These are phyloP conservation scores for Trichocladium antarcticum DNA, from an alignment of 495 filamentous ascomycete genomes.

Conservation along the genomic window DNA sequence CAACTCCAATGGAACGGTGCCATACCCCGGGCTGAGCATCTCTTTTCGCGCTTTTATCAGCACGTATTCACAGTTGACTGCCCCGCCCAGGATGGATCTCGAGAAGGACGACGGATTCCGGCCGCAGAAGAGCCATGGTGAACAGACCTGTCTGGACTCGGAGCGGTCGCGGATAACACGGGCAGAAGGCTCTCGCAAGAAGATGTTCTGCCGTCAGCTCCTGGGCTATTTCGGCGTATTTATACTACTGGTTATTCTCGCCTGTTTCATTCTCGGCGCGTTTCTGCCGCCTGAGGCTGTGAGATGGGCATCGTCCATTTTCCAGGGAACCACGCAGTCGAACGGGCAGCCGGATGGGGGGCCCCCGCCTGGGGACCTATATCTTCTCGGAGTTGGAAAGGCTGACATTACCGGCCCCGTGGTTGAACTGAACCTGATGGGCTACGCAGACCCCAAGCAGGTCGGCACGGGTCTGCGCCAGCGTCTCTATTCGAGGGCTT, in stretches of 20 bases:
- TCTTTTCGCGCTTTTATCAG: no score
- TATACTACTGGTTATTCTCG: neutral
- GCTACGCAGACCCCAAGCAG: conserved; percentile 83
- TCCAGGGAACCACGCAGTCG: neutral
- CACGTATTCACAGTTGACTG: no score
- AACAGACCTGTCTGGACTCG: neutral
- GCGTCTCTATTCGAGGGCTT: conserved; percentile 79
- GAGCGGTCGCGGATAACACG: neutral
- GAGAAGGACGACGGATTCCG: neutral
- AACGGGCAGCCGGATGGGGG: neutral
- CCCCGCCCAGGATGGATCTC: conserved; percentile 3
- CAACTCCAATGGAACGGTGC: no score
- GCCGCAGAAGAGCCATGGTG: no score
- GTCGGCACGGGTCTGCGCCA: conserved; percentile 81
- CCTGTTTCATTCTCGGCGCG: neutral
- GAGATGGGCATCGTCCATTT: neutral
- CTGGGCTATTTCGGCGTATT: neutral
- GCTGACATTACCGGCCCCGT: conserved; percentile 93
- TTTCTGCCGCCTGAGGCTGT: neutral
- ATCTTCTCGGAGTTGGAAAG: conserved; percentile 84
- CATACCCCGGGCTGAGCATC: no score
- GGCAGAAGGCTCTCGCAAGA: neutral
- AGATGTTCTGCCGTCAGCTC: neutral
- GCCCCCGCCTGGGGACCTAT: conserved; percentile 36
- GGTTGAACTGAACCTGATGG: conserved; percentile 86